phyloP scores from a whole-genome alignment of 2,329 filamentous ascomycete species.

The Chrysoporthe austroafricana region DNA sequence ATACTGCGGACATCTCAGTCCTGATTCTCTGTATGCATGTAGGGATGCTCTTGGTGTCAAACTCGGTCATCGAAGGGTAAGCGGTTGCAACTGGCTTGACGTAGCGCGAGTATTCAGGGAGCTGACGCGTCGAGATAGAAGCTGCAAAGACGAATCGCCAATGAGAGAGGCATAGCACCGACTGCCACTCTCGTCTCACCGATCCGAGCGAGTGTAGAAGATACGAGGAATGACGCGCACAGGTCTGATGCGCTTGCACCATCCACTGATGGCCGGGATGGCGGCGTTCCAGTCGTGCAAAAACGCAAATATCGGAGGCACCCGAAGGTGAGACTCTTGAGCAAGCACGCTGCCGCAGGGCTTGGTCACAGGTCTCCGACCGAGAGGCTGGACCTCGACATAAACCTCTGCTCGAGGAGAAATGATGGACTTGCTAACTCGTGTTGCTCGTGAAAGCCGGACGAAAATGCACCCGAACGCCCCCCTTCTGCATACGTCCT shows the following conservation, averaged over 20 bases:
- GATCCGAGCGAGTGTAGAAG: conserved; percentile 56
- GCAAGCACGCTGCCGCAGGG: neutral
- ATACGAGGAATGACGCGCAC: conserved; percentile 56
- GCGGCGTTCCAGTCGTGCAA: conserved; percentile 46
- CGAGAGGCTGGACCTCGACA: neutral
- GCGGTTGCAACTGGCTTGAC: conserved; percentile 35
- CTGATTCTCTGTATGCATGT: neutral
- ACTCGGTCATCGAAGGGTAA: conserved; percentile 77
- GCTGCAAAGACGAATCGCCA: conserved; percentile 81
- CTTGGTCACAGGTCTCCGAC: neutral
- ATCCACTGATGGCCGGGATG: conserved; percentile 50
- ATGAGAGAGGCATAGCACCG: conserved; percentile 66
- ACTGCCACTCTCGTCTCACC: conserved; percentile 55
- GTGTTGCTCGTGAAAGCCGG: conserved; percentile 53
- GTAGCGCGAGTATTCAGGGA: conserved; percentile 7
- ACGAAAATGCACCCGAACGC: conserved; percentile 78
- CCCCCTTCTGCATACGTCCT: conserved; percentile 84
- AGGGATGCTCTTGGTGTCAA: conserved; percentile 78
- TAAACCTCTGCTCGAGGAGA: neutral
- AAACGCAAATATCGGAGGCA: conserved; percentile 81
- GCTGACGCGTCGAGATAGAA: conserved; percentile 55
- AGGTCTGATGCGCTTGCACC: conserved; percentile 45
- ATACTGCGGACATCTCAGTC: neutral
- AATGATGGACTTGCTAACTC: conserved; percentile 9
- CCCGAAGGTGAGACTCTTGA: conserved; percentile 63